Base-by-base conservation (phyloP, 2,329 filamentous ascomycete genomes). In the Hansfordia pulvinata region DNA sequence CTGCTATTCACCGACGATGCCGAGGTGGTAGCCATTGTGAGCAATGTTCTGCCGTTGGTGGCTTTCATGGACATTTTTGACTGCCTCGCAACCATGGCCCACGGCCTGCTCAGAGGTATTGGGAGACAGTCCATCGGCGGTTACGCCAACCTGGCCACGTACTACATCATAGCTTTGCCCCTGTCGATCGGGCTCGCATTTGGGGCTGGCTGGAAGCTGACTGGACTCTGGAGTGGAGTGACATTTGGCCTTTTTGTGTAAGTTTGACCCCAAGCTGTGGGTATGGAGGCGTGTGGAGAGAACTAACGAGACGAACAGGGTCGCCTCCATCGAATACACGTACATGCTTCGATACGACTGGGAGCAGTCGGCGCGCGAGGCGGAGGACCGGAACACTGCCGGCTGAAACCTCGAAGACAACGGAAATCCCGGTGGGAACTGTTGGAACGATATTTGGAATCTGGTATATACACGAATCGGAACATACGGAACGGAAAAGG, bases 21-120 rank as follows among this genome's bases (percentile, higher is more conserved):
- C 5, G 73, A 76, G 23, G 81, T 88, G 27, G 69, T 82, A 33
- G 58, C 54, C 12, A 57, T 84, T 18, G 77, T 83, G 12, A 69
- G 81, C 1, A 50, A 54, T 3, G 70, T 84, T 3, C 63, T 94
- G 19, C 86, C 85, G 0, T 56, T 94, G 3, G 83, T 82, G 33
- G 85, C 86, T 0, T 67, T 83, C 2, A 92, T 94, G 63, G 86
- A 96, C 49, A 65, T 93, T 14, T 86, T 92, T 41, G 88, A 98
- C 50, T 75, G 80, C 2, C 50, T 93, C 11, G 73, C 81, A 0
- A 70, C 80, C 3, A 77, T 77, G 20, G 84, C 81, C 30, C 86
- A 90, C 43, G 88, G 86, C 16, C 64, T 94, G 20, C 64, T 96
- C 16, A 69, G 90, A 21, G 88, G 88, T 9, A 69, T 96, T 10